phyloP scores from a whole-genome alignment of 805 yeast species.

The Myxozyma neglecta region DNA sequence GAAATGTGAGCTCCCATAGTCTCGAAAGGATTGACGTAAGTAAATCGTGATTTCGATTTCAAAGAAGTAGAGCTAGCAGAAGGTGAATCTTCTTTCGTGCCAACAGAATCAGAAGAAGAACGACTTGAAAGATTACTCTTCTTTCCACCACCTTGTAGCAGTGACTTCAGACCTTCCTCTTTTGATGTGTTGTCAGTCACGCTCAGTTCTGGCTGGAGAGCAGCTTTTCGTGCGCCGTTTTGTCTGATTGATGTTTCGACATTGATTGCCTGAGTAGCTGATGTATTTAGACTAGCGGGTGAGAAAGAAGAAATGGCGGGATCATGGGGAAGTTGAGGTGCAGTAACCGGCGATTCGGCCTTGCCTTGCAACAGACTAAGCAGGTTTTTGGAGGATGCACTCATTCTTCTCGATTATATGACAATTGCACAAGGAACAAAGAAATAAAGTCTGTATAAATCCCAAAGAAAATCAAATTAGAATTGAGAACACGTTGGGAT shows the following conservation, averaged over 20 bases:
- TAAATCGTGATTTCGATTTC: slow-evolving; percentile 18
- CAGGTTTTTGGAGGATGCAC: slow-evolving; percentile 11
- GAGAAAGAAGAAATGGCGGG: slow-evolving; percentile 22
- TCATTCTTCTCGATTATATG: not conserved
- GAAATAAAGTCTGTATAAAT: no score
- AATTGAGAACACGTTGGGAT: not conserved
- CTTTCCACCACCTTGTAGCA: slow-evolving; percentile 1
- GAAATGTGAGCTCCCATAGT: slow-evolving; percentile 14
- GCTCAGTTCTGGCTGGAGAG: not conserved
- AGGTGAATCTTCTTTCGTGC: not conserved
- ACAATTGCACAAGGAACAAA: not conserved
- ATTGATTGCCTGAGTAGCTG: not conserved
- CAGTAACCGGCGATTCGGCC: not conserved
- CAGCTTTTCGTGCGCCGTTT: not conserved
- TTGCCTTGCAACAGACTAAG: slow-evolving; percentile 17
- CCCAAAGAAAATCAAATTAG: no score
- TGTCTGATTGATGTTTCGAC: not conserved
- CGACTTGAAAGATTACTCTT: not conserved
- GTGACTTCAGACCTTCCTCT: slow-evolving; percentile 7
- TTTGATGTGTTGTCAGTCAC: not conserved
- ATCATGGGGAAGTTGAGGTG: slow-evolving; percentile 15
- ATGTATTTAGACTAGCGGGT: slow-evolving; percentile 1
- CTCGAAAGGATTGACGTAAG: slow-evolving; percentile 25
- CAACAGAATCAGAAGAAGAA: not conserved
- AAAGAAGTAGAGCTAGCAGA: not conserved